A percentile compares a stretch with the other conserved stretches of the same genome.
phyloP scores from a whole-genome alignment of 805 yeast genomes.

The Candida tammaniensis region DNA sequence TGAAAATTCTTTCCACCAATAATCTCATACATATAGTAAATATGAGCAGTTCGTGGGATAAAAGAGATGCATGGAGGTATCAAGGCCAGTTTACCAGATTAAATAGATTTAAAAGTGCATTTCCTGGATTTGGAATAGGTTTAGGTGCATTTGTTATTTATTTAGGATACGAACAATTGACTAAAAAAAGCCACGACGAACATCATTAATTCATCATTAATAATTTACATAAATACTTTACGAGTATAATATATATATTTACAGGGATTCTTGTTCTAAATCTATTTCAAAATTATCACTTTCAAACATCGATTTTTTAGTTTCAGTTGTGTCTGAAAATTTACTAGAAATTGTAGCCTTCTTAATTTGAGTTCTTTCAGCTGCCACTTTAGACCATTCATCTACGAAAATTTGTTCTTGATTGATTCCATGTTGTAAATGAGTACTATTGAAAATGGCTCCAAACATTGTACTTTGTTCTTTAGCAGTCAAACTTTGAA shows the following conservation, averaged over 20 bases:
- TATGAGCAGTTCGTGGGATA: constrained; percentile 46
- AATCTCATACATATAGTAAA: no score
- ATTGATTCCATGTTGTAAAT: constrained; percentile 64
- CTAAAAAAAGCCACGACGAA: constrained; percentile 30
- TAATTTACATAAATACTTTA: no score
- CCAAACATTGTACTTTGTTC: constrained; percentile 91
- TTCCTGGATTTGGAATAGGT: constrained; percentile 82
- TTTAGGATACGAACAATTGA: constrained; percentile 57
- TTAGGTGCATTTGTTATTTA: constrained; percentile 70
- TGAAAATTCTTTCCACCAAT: no score
- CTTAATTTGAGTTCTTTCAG: constrained; percentile 54
- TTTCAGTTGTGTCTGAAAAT: constrained; percentile 16
- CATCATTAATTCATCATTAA: constrained; percentile 23
- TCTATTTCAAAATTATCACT: constrained; percentile 9
- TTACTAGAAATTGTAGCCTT: constrained; percentile 41
- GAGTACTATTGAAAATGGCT: constrained; percentile 60
- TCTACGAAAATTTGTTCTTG: constrained; percentile 70
- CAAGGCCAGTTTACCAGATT: constrained; percentile 74
- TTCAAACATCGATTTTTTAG: constrained; percentile 17
- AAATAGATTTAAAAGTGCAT: constrained; percentile 64
- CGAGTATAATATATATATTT: constrained; percentile 10
- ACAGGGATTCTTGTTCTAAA: constrained; percentile 9
- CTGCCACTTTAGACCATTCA: constrained; percentile 72
- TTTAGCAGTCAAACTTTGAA: constrained; percentile 64
- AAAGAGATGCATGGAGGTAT: constrained; percentile 89